Evolutionary conservation across 805 yeast genomes (phyloP), one percentile per base, ranked within the genome.

Genomic region (Saccharomycopsis schoenii): DNA sequence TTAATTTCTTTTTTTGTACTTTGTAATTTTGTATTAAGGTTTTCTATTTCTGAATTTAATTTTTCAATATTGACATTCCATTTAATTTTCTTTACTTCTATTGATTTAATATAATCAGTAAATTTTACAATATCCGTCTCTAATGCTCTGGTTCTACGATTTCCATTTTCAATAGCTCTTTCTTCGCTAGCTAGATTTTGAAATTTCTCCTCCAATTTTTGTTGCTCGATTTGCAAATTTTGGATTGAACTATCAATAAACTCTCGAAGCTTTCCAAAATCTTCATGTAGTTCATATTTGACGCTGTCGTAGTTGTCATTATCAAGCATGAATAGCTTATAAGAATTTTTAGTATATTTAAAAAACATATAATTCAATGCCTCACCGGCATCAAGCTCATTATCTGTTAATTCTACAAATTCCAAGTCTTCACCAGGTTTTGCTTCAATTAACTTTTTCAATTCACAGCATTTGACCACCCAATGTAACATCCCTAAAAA

Each of bases 401-500:
- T 40, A 10, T 56, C 56, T 9, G 55, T 52, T 6, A 19, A 47
- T 47, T 47, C 52, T 21, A 47, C 52, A 47, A 47, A 10, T n/a
- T 70, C 65, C 58, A 63, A 67, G 59, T 74, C 82, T 37, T n/a
- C 14, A 17, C 21, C 6, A 47, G 21, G 15, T 4, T 47, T 25
- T 2, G 14, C 24, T 21, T 25, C 34, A 24, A 24, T 40, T 17
- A 69, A 63, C 57, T 64, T 67, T 60, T 74, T 81, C 10, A 54
- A 47, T 25, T 63, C 64, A 39, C 59, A 84, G 62, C 83, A 76
- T 65, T 83, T 82, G 4, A 86, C 83, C 54, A 91, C 70, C 97
- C 97, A 91, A 70, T 86, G 84, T 25, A 91, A 74, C 80, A 92
- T 83, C 1, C 94, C 96, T 50, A 91, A 71, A 65, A 89, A 88